Evolutionary conservation across 2,329 filamentous ascomycete genomes (phyloP), one percentile per base, ranked within the genome.

Genomic region (Fusarium sp.): DNA sequence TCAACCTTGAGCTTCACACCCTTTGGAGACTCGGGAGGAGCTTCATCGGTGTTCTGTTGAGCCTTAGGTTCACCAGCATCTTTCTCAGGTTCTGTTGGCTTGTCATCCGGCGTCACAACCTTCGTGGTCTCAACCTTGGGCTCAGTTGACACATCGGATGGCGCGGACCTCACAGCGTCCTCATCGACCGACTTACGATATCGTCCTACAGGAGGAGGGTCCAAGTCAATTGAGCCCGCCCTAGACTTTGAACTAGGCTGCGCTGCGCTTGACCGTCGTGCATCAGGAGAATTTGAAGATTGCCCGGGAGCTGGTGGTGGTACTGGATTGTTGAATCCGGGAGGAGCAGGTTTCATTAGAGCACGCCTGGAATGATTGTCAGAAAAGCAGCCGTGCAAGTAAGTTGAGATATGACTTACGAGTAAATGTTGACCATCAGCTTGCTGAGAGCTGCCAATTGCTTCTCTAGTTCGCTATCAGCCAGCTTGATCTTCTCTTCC

Each of bases 391-490:
- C 22, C 17, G 20, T 56, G 39, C 60, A 35, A 35, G 33, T 31
- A 41, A 41, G 22, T n/a, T 6, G 2, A 2, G 14, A 6, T 12
- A 17, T 3, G 5, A 80, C 79, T 61, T 51, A 81, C 80, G 80
- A 79, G 72, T 82, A 81, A 6, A 82, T 77, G 15, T 80, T 81
- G 7, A 80, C 75, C 80, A 82, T 81, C 3, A 81, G 63, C 31
- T 73, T 79, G 31, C 77, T 80, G 1, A 82, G 62, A 17, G 61
- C 66, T 1, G 68, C 72, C 26, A 82, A 33, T 47, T 82, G 78
- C 49, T 75, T 79, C 48, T 82, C 77, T 31, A 82, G 66, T 1
- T 79, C 76, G 0, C 56, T 73, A 57, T 82, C 80, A 6, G 80
- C 79, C 20, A 73, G 44, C 48, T 79, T 79, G 2, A 82, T 75